Evolutionary conservation across 768 basidiomycete genomes (phyloP), one percentile per base, ranked within the genome.

Genomic region (Thelephora ganbajun): DNA sequence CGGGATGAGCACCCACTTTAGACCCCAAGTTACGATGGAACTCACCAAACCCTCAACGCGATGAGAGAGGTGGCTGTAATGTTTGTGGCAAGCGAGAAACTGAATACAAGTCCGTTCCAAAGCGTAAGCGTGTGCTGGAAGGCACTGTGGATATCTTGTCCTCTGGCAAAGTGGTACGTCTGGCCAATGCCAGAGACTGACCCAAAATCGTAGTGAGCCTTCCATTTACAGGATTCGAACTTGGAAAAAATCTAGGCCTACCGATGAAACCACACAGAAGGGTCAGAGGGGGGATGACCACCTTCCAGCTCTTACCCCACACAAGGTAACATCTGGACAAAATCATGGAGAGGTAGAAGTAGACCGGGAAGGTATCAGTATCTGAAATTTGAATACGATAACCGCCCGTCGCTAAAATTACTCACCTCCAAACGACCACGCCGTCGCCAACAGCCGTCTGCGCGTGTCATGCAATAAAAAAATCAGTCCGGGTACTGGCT

Each of bases 31-130:
- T 41, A 11, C 5, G 19, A 13, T 9, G 30, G 9, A 4, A 33
- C 56, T 35, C 44, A 64, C 65, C 64, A 65, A 14, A 63, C 59
- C 2, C 65, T 55, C n/a, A 57, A 37, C 3, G 61, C 59, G 51
- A 66, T 65, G 34, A 66, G 57, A 11, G 50, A 43, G 4, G 64
- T 64, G 23, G 62, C 59, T n/a, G 53, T 46, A 11, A 64, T 54
- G 53, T 66, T 67, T 20, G 62, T 66, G 0, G 57, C 53, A 19
- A 66, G 59, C 2, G 64, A 63, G 16, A 66, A 52, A 12, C 56
- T 49, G 54, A 67, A 64, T 16, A 66, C 49, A n/a, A 63, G 59
- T 34, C 64, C 62, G 50, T 66, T 62, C 63, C 64, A 64, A 7
- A 56, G 48, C 39, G 56, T 53, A n/a, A 64, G 56, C 6, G 56